These are phyloP conservation scores for Boletus rufocinnamomeus DNA, from an alignment of 768 basidiomycete genomes.

Conservation along the genomic window DNA sequence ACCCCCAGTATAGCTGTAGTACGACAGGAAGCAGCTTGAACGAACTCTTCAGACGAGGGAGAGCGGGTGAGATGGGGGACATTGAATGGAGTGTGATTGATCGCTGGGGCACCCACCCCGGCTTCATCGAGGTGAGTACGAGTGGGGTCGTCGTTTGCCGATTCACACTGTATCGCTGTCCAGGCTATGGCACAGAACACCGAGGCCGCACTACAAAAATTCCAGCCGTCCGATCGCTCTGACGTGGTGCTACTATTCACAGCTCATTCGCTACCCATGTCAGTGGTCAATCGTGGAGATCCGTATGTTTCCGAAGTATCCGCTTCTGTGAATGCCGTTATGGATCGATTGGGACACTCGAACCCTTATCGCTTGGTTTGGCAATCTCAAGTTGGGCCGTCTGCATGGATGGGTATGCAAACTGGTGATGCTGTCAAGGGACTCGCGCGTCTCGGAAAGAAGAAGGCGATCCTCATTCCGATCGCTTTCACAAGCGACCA, in stretches of 20 bases:
- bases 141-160: neutral
- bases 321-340: constrained; percentile 90
- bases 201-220: constrained; percentile 77
- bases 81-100: constrained; percentile 98
- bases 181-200: constrained; percentile 93
- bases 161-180: constrained; percentile 3
- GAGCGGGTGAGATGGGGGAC: constrained; percentile 58
- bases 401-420: constrained; percentile 98
- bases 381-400: constrained; percentile 98
- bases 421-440: constrained; percentile 91
- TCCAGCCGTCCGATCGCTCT: constrained; percentile 66
- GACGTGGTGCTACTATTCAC: constrained; percentile 90
- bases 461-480: constrained; percentile 81
- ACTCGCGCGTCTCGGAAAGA: constrained; percentile 71
- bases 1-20: constrained; percentile 98
- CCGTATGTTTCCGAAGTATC: constrained; percentile 96
- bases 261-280: constrained; percentile 97
- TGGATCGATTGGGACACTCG: constrained; percentile 76
- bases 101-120: constrained; percentile 94
- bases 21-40: constrained; percentile 98
- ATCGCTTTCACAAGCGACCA: constrained; percentile 99
- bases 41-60: constrained; percentile 75
- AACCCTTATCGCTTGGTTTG: constrained; percentile 94
- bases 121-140: constrained; percentile 84
- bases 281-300: constrained; percentile 97